Base-by-base conservation (phyloP, 495 filamentous ascomycete species). In the Penicillium psychrofluorescens region DNA sequence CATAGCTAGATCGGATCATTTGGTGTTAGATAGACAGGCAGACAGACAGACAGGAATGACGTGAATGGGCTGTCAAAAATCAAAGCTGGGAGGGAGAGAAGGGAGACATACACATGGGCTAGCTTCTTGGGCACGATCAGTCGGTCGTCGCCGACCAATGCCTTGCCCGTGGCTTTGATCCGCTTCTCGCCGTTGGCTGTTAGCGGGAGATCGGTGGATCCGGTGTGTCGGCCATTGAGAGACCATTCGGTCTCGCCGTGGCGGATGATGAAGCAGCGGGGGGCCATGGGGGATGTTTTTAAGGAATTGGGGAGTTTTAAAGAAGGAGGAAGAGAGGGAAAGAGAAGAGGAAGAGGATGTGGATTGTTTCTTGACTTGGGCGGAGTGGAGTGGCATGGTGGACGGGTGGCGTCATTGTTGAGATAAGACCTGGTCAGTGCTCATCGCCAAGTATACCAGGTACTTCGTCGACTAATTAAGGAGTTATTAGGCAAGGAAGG, bases 201-300 rank as follows among this genome's bases (percentile, higher is more conserved):
- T 8, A 98, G 72, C 0, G 88, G 80, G 14, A 98, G 81, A 50
- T 98, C 92, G 22, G 85, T 88, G 22, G 68, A 77, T 38, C 91
- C 87, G 0, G 92, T 98, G 69, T 98, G 91, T 15, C 84, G 81
- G 45, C 90, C 92, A 55, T 87, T 89, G 33, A 96, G 77, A 1
- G 90, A 95, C 92, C 92, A 98, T 75, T 94, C 88, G 3, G 92
- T 98, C 67, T 98, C 92, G 66, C 84, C 84, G 59, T 98, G 92
- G 51, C 92, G 86, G 68, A 92, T 73, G 46, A 98, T 85, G 76
- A 96, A 96, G 62, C 90, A 84, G 39, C 90, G 78, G 6, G 92
- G 90, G 8, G 84, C 79, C 76, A 81, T 81, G 54, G 8, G 4
- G 22, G 22, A 0, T 22, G 22, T 2, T 6, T 22, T 22, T 22